phyloP scores from a whole-genome alignment of 2,329 filamentous ascomycete genomes.

The Emmonsiellopsis sp. region DNA sequence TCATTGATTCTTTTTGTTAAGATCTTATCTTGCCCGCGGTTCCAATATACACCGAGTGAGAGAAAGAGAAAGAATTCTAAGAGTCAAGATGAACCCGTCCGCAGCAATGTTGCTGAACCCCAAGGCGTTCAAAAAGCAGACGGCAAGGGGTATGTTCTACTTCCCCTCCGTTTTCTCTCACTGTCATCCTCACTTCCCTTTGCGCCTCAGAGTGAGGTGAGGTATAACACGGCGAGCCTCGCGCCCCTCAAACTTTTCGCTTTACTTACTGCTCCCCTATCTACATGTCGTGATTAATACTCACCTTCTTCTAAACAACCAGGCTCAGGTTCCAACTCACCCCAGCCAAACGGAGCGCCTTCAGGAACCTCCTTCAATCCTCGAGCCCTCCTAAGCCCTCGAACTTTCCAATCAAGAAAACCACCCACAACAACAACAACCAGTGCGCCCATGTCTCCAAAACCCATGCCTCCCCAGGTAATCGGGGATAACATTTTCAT shows the following conservation, averaged over 20 bases:
- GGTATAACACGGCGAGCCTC: too few relatives aligned
- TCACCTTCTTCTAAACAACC: background rate
- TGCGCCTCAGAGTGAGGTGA: too few relatives aligned
- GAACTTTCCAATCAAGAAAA: slow-evolving; percentile 5
- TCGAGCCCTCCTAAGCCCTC: slow-evolving; percentile 11
- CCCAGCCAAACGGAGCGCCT: background rate
- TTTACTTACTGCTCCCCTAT: background rate
- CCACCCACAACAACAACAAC: background rate
- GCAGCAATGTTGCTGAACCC: slow-evolving; percentile 36
- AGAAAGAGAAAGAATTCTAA: background rate
- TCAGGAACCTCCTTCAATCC: slow-evolving; percentile 10
- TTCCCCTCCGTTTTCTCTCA: background rate
- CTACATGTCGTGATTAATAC: background rate
- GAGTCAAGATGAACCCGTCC: slow-evolving; percentile 6
- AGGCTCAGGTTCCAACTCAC: background rate
- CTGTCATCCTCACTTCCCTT: background rate
- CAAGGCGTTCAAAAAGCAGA: slow-evolving; percentile 29
- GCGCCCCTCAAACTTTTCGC: background rate
- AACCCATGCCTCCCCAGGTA: background rate
- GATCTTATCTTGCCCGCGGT: too few relatives aligned
- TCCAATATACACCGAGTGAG: too few relatives aligned
- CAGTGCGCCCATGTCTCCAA: background rate
- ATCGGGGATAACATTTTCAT: background rate
- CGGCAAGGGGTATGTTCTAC: slow-evolving; percentile 6
- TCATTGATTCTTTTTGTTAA: too few relatives aligned